Conservation (phyloP, 225 moss, liverwort and hornwort species). For the Polytrichum commune region DNA sequence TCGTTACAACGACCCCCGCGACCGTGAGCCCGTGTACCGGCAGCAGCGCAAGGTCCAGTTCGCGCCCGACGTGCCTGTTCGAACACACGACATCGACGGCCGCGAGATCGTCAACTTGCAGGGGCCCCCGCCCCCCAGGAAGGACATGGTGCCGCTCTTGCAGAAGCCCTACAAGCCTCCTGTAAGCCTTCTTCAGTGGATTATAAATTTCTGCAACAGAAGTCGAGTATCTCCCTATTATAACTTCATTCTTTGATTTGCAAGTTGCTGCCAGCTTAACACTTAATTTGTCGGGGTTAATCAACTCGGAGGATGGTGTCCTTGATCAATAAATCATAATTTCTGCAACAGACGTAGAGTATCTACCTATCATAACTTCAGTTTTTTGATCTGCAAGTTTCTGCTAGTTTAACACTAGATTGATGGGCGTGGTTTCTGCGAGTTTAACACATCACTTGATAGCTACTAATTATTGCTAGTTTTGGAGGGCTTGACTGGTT, state of each 20-base stretch:
- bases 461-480: too few relatives aligned
- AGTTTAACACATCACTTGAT: too few relatives aligned
- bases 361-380: too few relatives aligned
- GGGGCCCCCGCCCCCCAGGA: constrained; percentile 4
- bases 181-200: background rate
- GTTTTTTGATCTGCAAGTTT: too few relatives aligned
- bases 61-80: constrained; percentile 13
- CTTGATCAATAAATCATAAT: background rate
- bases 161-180: background rate
- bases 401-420: too few relatives aligned
- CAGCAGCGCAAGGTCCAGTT: constrained; percentile 24
- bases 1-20: constrained; percentile 16
- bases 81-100: constrained; percentile 15
- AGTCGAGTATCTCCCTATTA: background rate
- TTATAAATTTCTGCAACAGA: background rate
- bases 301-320: background rate
- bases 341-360: too few relatives aligned
- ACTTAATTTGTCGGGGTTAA: too few relatives aligned
- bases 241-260: too few relatives aligned
- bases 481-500: too few relatives aligned
- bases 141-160: constrained; percentile 35
- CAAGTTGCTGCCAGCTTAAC: too few relatives aligned
- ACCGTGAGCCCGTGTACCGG: constrained; percentile 18
- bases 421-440: too few relatives aligned
- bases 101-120: constrained; percentile 16